Conservation (phyloP, 73 alveolate species). For the Effrenium voratum region DNA sequence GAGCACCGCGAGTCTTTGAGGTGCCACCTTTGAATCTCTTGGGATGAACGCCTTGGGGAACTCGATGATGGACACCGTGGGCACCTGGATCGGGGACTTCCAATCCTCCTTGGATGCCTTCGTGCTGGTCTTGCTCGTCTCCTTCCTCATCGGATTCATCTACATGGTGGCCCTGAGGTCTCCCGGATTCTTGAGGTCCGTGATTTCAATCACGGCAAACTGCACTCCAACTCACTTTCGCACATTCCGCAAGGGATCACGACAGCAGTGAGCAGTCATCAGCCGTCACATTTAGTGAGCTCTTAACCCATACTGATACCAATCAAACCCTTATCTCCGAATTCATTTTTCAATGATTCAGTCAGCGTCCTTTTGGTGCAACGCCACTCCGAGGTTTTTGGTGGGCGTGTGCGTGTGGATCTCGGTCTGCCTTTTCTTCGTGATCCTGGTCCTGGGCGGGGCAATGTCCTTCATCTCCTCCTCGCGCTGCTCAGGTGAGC, state of each 20-base stretch:
- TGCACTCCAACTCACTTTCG: too few species aligned
- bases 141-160: constrained; percentile 79
- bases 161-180: constrained; percentile 37
- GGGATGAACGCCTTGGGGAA: neutral
- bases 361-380: too few species aligned
- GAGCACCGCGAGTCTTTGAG: too few species aligned
- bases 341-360: too few species aligned
- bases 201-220: too few species aligned
- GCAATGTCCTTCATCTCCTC: constrained; percentile 53
- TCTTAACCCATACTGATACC: too few species aligned
- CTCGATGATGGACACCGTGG: neutral
- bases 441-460: neutral
- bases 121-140: constrained; percentile 15
- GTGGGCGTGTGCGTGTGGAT: constrained; percentile 50
- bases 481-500: constrained; percentile 41
- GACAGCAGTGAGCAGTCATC: too few species aligned
- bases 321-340: too few species aligned
- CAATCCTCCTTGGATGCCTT: too few species aligned
- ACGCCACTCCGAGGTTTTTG: constrained; percentile 35
- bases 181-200: too few species aligned
- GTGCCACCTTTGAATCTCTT: neutral
- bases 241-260: too few species aligned
- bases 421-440: constrained; percentile 52
- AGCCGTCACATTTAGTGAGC: too few species aligned
- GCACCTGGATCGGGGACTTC: constrained; percentile 1